Evolutionary conservation across 345 rosid genomes (phyloP).

Genomic region (Laguncularia racemosa): DNA sequence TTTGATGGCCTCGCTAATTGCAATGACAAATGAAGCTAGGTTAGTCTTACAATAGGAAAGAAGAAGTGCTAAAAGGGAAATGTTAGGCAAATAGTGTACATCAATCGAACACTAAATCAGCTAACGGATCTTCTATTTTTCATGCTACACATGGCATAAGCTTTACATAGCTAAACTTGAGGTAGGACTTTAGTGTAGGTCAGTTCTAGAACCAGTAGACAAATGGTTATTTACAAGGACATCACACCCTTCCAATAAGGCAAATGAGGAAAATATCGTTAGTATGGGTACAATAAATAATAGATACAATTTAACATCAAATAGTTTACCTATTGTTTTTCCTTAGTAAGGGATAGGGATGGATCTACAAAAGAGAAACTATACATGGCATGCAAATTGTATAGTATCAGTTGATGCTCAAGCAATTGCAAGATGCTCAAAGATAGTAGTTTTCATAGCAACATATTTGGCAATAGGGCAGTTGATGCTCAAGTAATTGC

Average conservation of each 20-base stretch:
- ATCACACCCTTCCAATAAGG: slow-evolving; percentile 35
- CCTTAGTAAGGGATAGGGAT: slow-evolving; percentile 39
- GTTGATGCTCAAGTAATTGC: slow-evolving; percentile 65
- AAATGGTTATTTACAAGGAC: slow-evolving; percentile 67
- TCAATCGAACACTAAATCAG: slow-evolving; percentile 50
- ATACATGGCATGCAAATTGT: slow-evolving; percentile 60
- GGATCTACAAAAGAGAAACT: slow-evolving; percentile 36
- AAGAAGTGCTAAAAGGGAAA: no score
- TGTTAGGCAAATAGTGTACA: no score
- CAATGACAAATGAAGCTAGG: no score
- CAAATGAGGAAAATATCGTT: slow-evolving; percentile 52
- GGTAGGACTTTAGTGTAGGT: slow-evolving; percentile 49
- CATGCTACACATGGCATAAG: slow-evolving; percentile 45
- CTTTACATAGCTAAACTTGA: slow-evolving; percentile 37
- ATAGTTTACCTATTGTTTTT: slow-evolving; percentile 38
- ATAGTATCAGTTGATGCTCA: slow-evolving; percentile 63
- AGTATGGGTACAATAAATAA: slow-evolving; percentile 46
- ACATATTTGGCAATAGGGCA: slow-evolving; percentile 45
- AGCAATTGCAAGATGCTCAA: slow-evolving; percentile 75
- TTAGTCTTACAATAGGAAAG: no score
- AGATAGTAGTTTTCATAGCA: slow-evolving; percentile 56
- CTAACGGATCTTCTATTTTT: slow-evolving; percentile 43
- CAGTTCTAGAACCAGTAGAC: slow-evolving; percentile 48
- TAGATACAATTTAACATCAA: slow-evolving; percentile 36
- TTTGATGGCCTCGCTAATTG: no score